phyloP scores from a whole-genome alignment of 495 filamentous ascomycete species.

The Rostrohypoxylon terebratum region DNA sequence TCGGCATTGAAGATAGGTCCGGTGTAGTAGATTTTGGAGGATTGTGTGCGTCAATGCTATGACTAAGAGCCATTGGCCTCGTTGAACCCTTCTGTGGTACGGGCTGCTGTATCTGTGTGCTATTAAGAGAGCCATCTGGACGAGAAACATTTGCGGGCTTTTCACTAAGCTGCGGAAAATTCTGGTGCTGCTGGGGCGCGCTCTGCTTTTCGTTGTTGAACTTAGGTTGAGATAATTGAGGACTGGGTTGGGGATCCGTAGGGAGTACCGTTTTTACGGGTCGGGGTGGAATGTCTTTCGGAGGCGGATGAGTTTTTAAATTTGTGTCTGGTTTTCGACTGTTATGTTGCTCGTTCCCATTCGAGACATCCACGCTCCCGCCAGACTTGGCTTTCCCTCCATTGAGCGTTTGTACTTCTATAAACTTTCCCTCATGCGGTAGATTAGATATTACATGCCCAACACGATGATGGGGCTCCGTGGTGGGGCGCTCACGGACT shows the following conservation, averaged over 20 bases:
- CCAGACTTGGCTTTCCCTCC: background rate
- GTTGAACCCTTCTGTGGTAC: background rate
- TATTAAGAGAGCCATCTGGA: constrained; percentile 11
- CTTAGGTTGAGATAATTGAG: background rate
- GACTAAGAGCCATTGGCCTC: background rate
- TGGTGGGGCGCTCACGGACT: background rate
- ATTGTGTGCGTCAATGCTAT: background rate
- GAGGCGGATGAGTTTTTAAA: background rate
- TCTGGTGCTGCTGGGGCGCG: background rate
- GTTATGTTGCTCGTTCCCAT: constrained; percentile 1
- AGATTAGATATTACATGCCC: background rate
- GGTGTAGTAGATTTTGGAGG: background rate
- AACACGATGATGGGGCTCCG: background rate
- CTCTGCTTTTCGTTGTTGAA: background rate
- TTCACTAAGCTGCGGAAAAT: background rate
- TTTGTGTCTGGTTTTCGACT: background rate
- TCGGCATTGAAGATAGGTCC: background rate
- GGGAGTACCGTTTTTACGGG: constrained; percentile 1
- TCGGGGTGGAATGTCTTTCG: constrained; percentile 26
- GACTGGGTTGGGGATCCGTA: background rate
- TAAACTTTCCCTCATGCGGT: constrained; percentile 7
- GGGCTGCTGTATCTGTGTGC: background rate
- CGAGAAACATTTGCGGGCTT: background rate
- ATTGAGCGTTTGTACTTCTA: constrained; percentile 20
- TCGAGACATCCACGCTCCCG: background rate